Base-by-base conservation (phyloP, 2,329 filamentous ascomycete species). In the Microcera coccophila region DNA sequence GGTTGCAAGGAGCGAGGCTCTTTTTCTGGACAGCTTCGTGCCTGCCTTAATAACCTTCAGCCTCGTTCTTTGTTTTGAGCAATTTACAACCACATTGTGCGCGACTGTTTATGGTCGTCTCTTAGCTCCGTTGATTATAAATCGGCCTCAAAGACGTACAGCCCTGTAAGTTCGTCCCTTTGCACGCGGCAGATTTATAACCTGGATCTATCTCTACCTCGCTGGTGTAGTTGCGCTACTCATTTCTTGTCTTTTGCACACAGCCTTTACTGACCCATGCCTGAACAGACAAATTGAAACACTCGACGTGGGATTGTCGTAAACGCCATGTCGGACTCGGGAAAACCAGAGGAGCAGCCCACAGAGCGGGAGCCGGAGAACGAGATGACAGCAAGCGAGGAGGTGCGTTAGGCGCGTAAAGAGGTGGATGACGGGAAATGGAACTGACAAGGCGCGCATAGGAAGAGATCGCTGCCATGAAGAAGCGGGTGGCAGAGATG, bases 381-480 rank as follows among this genome's bases (percentile, higher is more conserved):
- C 39, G 61, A 59, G 39, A 62, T 60, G 52, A 52, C 50, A 42
- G 57, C 54, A 42, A 61, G 49, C 44, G 63, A 66, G 55, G 63
- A 66, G 63, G 63, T 65, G 60, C 55, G 62, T 65, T 49, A 52
- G 57, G 55, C 52, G 57, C 51, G 47, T 45, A 49, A 59, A 61
- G 57, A 60, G 56, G 52, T 55, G 51, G 50, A 53, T 36, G 20
- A 9, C 24, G 43, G 39, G 44, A 52, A 37, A 51, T 40, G 50
- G 57, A 53, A 59, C 63, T 67, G 62, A 66, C 64, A 50, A 50
- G 52, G 48, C 52, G 48, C 47, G 47, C 53, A 47, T 63, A 81
- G 78, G 77, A 91, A 76, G 87, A 93, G 68, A 91, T 93, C 60
- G 82, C 81, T 48, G 87, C 85, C 45, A 93, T 93, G 87, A 93